A percentile compares a stretch with the other conserved stretches of the same genome.
phyloP scores from a whole-genome alignment of 495 filamentous ascomycete species.

The Usnea hakonensis region DNA sequence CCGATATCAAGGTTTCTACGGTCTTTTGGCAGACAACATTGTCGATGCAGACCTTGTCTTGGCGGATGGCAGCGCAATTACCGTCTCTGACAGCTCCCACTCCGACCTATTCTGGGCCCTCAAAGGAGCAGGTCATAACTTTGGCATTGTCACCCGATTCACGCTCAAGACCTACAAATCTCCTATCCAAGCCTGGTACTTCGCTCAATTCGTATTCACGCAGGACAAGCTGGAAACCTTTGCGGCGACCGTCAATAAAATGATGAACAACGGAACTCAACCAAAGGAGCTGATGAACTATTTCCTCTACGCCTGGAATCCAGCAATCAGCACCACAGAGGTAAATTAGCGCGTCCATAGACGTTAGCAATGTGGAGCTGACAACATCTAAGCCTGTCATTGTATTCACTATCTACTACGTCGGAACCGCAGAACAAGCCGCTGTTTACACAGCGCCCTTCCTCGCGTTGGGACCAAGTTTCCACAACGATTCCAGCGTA shows the following conservation, averaged over 20 bases:
- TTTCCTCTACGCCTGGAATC: conserved; percentile 24
- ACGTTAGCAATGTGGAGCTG: neutral
- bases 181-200: neutral
- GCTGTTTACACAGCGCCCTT: conserved; percentile 14
- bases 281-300: conserved; percentile 20
- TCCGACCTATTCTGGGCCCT: conserved; percentile 23
- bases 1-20: conserved; percentile 15
- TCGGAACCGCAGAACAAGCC: conserved; percentile 6
- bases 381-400: conserved; percentile 4
- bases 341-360: neutral
- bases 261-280: conserved; percentile 5
- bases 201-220: neutral
- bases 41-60: conserved; percentile 15
- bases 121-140: conserved; percentile 24
- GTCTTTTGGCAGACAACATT: conserved; percentile 20
- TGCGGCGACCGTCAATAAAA: neutral
- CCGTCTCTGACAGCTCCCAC: conserved; percentile 11
- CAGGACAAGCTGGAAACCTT: neutral
- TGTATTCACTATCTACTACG: conserved; percentile 20
- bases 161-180: conserved; percentile 11
- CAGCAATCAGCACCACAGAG: conserved; percentile 14
- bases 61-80: conserved; percentile 16
- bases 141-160: conserved; percentile 20
- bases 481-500: conserved; percentile 24
- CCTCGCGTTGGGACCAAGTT: conserved; percentile 19